These are phyloP conservation scores for Dunaliella sp. DNA, from an alignment of 139 green algal genomes.

Conservation along the genomic window DNA sequence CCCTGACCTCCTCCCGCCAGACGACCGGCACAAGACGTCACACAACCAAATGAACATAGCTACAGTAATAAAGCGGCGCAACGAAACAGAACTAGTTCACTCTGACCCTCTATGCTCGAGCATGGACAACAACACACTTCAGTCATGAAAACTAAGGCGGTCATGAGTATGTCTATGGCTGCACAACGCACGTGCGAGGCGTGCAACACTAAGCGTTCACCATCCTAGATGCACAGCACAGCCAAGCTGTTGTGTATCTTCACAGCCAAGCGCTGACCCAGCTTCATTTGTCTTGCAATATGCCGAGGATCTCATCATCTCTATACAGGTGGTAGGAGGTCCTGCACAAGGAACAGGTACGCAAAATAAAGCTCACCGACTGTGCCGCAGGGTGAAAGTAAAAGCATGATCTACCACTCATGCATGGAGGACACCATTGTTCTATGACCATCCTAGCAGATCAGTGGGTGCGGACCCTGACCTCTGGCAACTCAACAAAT, in stretches of 20 bases:
- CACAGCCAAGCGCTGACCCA: not conserved
- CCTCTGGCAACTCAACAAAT: too few relatives aligned
- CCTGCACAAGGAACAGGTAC: not conserved
- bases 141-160: too few relatives aligned
- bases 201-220: too few relatives aligned
- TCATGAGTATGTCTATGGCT: too few relatives aligned
- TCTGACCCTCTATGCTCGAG: too few relatives aligned
- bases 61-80: too few relatives aligned
- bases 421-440: not conserved
- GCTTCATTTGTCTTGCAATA: constrained; percentile 45
- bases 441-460: not conserved
- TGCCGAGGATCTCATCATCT: constrained; percentile 59
- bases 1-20: too few relatives aligned
- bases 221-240: not conserved
- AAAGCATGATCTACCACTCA: not conserved
- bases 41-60: too few relatives aligned
- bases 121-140: too few relatives aligned
- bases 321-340: constrained; percentile 42
- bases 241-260: not conserved
- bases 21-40: too few relatives aligned
- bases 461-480: not conserved
- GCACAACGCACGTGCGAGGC: too few relatives aligned
- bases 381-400: not conserved
- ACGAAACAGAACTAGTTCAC: too few relatives aligned
- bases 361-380: not conserved